phyloP scores from a whole-genome alignment of 176 grass and related monocot genomes.

The Carex littledalei region DNA sequence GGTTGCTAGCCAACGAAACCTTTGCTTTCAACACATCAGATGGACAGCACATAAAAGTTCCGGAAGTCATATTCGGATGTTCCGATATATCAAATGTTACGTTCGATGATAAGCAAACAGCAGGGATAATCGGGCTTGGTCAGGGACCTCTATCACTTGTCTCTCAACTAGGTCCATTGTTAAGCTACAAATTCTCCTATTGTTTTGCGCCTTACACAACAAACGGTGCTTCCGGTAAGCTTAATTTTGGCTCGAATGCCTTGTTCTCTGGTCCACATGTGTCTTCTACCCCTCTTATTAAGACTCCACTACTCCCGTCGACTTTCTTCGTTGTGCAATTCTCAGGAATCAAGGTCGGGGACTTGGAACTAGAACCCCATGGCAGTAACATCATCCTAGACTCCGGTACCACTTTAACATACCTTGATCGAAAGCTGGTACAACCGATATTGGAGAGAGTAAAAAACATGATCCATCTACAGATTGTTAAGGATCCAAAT shows the following conservation, averaged over 20 bases:
- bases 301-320: not conserved
- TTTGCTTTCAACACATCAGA: constrained; percentile 6
- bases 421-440: not conserved
- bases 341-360: not conserved
- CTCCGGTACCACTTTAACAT: constrained; percentile 14
- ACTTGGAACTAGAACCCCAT: not conserved
- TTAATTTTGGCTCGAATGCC: not conserved
- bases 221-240: not conserved
- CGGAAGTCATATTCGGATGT: constrained; percentile 2
- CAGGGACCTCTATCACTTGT: constrained; percentile 15
- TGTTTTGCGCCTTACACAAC: not conserved
- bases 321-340: not conserved
- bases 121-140: constrained; percentile 2
- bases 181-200: constrained; percentile 15
- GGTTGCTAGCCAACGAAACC: constrained; percentile 8
- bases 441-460: not conserved
- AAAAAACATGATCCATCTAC: not conserved
- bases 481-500: not conserved
- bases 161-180: constrained; percentile 1
- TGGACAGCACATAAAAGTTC: not conserved
- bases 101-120: not conserved
- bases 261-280: not conserved
- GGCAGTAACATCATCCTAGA: not conserved
- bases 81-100: not conserved
- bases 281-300: not conserved